A percentile compares a stretch with the other conserved stretches of the same genome.
These are phyloP conservation scores for Moesziomyces sp. DNA, from an alignment of 1,284 basidiomycete species.

Conservation along the genomic window DNA sequence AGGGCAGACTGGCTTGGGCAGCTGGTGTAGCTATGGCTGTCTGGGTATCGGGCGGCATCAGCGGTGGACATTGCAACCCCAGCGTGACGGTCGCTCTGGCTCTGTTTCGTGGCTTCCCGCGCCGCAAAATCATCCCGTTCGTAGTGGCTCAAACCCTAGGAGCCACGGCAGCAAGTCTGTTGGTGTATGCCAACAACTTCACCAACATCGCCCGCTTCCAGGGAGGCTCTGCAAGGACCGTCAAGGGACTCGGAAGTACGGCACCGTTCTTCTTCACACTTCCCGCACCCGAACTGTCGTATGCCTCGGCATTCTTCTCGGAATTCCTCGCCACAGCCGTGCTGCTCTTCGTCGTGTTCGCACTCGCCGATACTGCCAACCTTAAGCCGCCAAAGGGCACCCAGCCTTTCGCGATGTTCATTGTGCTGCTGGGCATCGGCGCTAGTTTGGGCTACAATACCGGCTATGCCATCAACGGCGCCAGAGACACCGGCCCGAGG, in stretches of 20 bases:
- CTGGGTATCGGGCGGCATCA: constrained; percentile 54
- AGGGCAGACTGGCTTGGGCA: constrained; percentile 57
- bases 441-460: constrained; percentile 74
- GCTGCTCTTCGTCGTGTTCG: constrained; percentile 55
- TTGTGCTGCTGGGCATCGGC: constrained; percentile 73
- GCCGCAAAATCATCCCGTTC: constrained; percentile 80
- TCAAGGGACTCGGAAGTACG: constrained; percentile 71
- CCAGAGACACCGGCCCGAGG: constrained; percentile 76
- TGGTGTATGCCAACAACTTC: constrained; percentile 81
- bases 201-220: constrained; percentile 79
- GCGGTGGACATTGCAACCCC: constrained; percentile 56
- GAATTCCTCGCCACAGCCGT: constrained; percentile 56
- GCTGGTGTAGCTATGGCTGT: constrained; percentile 57
- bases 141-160: constrained; percentile 79
- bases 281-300: constrained; percentile 63
- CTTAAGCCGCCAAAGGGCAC: constrained; percentile 71
- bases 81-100: constrained; percentile 75
- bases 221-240: constrained; percentile 74
- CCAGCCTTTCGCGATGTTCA: constrained; percentile 73
- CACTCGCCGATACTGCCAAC: constrained; percentile 68
- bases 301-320: constrained; percentile 30
- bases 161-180: constrained; percentile 75
- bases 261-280: constrained; percentile 79
- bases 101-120: constrained; percentile 78
- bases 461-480: constrained; percentile 75